These are phyloP conservation scores for Penicillium sp. DNA, from an alignment of 2,329 filamentous ascomycete genomes.

Conservation along the genomic window DNA sequence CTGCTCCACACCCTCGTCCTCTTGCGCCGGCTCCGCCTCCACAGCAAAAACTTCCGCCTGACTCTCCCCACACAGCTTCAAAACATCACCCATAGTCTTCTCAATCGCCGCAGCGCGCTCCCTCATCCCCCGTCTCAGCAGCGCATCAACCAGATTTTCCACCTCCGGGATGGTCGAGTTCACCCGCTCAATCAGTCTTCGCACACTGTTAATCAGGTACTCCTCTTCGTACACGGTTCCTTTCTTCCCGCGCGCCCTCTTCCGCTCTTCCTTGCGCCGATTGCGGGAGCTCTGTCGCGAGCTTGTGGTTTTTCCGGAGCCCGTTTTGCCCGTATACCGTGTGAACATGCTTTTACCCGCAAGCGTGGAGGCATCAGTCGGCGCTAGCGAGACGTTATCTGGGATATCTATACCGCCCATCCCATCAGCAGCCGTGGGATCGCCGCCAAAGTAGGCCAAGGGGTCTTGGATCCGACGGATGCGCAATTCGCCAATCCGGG, in stretches of 20 bases:
- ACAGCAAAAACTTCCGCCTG: constrained; percentile 71
- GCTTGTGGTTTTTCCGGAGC: constrained; percentile 42
- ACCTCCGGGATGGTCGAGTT: constrained; percentile 75
- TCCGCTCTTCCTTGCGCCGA: constrained; percentile 86
- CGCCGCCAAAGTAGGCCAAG: constrained; percentile 84
- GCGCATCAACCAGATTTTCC: constrained; percentile 72
- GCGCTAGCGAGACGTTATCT: constrained; percentile 89
- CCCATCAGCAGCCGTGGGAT: constrained; percentile 58
- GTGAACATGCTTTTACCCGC: constrained; percentile 87
- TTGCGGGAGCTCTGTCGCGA: constrained; percentile 84
- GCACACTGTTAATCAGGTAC: constrained; percentile 88
- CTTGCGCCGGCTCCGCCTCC: constrained; percentile 14
- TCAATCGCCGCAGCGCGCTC: constrained; percentile 83
- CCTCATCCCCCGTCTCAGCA: constrained; percentile 81
- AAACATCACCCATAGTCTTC: constrained; percentile 72
- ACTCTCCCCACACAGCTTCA: constrained; percentile 69
- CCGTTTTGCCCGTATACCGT: constrained; percentile 68
- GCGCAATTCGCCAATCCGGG: constrained; percentile 81
- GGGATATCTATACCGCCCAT: constrained; percentile 70
- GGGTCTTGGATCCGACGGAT: constrained; percentile 82
- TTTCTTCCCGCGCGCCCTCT: constrained; percentile 92
- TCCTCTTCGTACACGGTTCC: constrained; percentile 98
- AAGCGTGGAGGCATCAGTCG: constrained; percentile 79
- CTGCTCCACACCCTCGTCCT: constrained; percentile 31
- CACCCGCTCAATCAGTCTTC: constrained; percentile 80